Evolutionary conservation across 2,329 filamentous ascomycete genomes (phyloP).

Genomic region (Monosporascus sp.): DNA sequence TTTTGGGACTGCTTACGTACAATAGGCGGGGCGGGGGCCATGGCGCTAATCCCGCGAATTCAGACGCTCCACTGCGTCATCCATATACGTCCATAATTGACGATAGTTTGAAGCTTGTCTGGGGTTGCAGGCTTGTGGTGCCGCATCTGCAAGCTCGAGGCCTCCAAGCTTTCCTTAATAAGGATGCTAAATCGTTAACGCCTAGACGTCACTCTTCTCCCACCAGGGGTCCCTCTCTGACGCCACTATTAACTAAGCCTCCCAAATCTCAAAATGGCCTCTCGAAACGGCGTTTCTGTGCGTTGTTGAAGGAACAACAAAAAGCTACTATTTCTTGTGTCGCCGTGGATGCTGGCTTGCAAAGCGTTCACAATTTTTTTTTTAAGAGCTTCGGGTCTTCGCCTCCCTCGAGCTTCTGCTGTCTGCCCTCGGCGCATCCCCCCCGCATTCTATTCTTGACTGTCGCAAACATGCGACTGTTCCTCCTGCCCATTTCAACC

Average conservation of each 20-base stretch:
- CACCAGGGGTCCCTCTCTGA: neutral
- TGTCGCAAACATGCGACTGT: conserved; percentile 69
- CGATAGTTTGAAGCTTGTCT: neutral
- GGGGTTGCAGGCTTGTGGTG: neutral
- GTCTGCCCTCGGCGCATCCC: neutral
- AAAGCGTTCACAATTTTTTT: too few species aligned
- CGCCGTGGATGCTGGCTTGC: too few species aligned
- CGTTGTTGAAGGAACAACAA: too few species aligned
- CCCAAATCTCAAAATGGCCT: neutral
- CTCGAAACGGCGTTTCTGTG: too few species aligned
- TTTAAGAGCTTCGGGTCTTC: too few species aligned
- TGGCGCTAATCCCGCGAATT: too few species aligned
- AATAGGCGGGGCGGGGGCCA: too few species aligned
- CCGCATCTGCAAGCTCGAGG: neutral
- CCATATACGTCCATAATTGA: neutral
- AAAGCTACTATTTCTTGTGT: too few species aligned
- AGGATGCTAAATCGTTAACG: neutral
- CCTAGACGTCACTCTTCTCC: neutral
- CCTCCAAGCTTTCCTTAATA: neutral
- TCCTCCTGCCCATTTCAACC: conserved; percentile 88
- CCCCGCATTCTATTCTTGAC: neutral
- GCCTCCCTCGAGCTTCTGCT: neutral
- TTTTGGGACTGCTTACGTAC: too few species aligned
- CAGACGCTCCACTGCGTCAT: neutral
- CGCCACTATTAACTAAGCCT: too few species aligned